Conservation (phyloP, 78 protist species). For the Emiliania huxleyi region DNA sequence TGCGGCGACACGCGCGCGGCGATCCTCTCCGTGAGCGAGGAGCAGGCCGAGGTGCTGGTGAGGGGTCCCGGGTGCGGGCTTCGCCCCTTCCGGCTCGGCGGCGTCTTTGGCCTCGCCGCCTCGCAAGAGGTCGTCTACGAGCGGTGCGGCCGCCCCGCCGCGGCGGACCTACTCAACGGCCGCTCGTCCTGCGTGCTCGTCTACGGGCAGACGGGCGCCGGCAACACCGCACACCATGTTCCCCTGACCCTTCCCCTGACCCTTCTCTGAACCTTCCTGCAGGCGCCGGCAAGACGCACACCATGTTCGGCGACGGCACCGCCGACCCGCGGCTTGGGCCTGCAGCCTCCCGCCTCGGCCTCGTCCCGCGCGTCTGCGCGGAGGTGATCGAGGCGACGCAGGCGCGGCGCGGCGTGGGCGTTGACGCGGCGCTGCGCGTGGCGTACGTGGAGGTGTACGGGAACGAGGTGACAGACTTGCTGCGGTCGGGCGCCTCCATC, state of each 20-base stretch:
- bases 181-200: not conserved
- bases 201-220: slow-evolving; percentile 48
- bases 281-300: not conserved
- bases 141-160: not conserved
- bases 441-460: slow-evolving; percentile 39
- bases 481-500: not conserved
- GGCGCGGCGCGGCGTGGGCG: not conserved
- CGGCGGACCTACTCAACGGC: slow-evolving; percentile 9
- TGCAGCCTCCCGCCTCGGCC: not conserved
- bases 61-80: slow-evolving; percentile 23
- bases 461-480: slow-evolving; percentile 25
- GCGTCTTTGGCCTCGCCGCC: not conserved
- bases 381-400: not conserved
- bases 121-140: not conserved
- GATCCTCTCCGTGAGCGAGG: not conserved
- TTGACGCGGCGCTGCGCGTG: not conserved
- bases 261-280: too few species aligned
- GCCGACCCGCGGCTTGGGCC: not conserved
- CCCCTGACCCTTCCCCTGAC: too few species aligned
- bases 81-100: slow-evolving; percentile 17
- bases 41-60: not conserved
- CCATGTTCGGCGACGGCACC: not conserved
- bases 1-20: not conserved
- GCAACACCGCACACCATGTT: not conserved
- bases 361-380: not conserved